Conservation (phyloP, 2,329 filamentous ascomycete species). For the Neopestalotiopsis sp. region DNA sequence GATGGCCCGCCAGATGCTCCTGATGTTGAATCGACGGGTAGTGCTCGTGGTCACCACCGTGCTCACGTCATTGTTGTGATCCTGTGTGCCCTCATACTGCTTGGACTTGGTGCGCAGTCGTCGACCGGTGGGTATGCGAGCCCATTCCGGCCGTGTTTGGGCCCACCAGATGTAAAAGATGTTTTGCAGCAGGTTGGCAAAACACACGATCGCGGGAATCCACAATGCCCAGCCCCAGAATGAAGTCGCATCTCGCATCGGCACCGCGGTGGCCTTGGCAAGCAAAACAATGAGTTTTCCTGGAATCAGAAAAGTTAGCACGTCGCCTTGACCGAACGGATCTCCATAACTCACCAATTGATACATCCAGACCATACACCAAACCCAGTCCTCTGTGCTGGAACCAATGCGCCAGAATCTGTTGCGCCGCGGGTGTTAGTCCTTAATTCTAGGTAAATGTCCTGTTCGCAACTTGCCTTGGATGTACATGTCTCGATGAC, state of each 20-base stretch:
- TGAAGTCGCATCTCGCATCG: constrained; percentile 31
- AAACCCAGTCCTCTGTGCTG: constrained; percentile 30
- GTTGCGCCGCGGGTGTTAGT: neutral
- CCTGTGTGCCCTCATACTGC: neutral
- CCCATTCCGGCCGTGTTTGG: constrained; percentile 28
- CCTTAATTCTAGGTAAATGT: neutral
- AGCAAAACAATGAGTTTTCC: constrained; percentile 31
- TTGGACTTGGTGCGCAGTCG: constrained; percentile 16
- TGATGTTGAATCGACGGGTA: neutral
- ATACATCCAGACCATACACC: constrained; percentile 31
- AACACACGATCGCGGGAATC: constrained; percentile 31
- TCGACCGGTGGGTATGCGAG: constrained; percentile 30
- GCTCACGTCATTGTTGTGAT: neutral
- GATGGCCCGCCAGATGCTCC: constrained; percentile 20
- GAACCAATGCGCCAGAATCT: constrained; percentile 36
- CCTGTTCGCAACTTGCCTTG: constrained; percentile 23
- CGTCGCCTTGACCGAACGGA: neutral
- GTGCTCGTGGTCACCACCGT: neutral
- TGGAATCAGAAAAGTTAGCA: constrained; percentile 5
- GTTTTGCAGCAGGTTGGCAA: constrained; percentile 28
- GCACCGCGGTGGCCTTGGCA: constrained; percentile 32
- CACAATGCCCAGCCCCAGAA: constrained; percentile 37
- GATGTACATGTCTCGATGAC: constrained; percentile 34
- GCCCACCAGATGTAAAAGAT: constrained; percentile 33
- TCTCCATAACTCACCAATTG: constrained; percentile 23